Evolutionary conservation across 2,329 filamentous ascomycete genomes (phyloP), one percentile per base, ranked within the genome.

Genomic region (Fusarium burgessii): DNA sequence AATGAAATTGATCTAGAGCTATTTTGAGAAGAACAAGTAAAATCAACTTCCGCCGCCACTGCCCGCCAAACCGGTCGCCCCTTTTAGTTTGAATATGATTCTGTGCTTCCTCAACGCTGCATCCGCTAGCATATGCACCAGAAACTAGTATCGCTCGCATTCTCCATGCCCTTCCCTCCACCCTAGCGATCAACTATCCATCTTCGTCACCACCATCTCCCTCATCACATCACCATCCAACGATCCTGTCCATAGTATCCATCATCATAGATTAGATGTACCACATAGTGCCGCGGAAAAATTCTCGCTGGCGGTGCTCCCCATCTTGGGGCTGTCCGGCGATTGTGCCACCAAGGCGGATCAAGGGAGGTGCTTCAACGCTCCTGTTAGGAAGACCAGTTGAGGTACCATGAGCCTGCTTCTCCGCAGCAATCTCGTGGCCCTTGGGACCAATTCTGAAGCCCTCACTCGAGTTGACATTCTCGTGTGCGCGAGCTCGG

Each of bases 401-500:
- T 2, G 75, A 74, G 5, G 77, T 64, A 15, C 83, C 82, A 70
- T 85, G 83, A 14, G 82, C 82, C 14, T 81, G 72, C 52, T 80
- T 78, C 54, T 83, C 81, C 3, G 78, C 74, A 8, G 76, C 74
- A 70, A 82, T 74, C 63, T 84, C 81, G 20, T 82, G 81, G 3
- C 82, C 84, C 73, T 86, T 85, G 45, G 83, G 79, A 14, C 83
- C 82, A 55, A 79, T 72, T 55, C 80, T 73, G 78, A 83, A 78
- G 76, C 87, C 82, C 17, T 84, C 82, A 18, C 84, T 86, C 0
- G 83, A 78, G 0, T 82, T 77, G 6, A 83, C 72, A 62, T 85
- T 79, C 76, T 95, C 91, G 71, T 99, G 96, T 6, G 90, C 85
- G 58, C 90, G 90, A 23, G 93, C 94, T 52, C 96, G 93, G 62